A percentile compares a stretch with the other conserved stretches of the same genome.
phyloP scores from a whole-genome alignment of 1,284 basidiomycete species.

The Cutaneotrichosporon daszewskae region DNA sequence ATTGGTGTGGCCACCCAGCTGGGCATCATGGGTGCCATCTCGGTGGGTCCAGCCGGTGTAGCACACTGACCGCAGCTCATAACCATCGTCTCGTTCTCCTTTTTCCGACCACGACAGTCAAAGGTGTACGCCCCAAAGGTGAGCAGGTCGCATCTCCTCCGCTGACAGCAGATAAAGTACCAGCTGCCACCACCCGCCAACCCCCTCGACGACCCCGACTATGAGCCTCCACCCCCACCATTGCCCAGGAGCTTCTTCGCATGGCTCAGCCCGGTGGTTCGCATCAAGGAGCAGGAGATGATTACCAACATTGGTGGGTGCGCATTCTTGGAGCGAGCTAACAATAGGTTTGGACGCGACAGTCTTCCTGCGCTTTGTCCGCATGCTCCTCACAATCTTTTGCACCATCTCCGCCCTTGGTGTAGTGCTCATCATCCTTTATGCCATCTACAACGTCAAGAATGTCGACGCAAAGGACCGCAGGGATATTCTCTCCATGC shows the following conservation, averaged over 20 bases:
- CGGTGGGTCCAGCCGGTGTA: slow-evolving; percentile 51
- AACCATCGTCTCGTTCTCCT: slow-evolving; percentile 65
- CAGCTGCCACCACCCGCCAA: slow-evolving; percentile 49
- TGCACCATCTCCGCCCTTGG: slow-evolving; percentile 60
- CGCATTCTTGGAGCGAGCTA: background rate
- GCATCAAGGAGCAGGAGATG: slow-evolving; percentile 78
- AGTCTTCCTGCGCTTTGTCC: slow-evolving; percentile 83
- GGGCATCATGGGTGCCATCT: slow-evolving; percentile 62
- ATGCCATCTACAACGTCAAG: slow-evolving; percentile 60
- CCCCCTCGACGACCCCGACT: slow-evolving; percentile 36
- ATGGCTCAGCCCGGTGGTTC: slow-evolving; percentile 81
- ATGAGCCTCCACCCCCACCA: slow-evolving; percentile 48
- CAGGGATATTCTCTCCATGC: slow-evolving; percentile 56
- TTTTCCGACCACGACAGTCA: slow-evolving; percentile 72
- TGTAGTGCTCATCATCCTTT: slow-evolving; percentile 64
- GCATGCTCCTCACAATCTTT: slow-evolving; percentile 69
- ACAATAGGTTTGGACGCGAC: slow-evolving; percentile 71
- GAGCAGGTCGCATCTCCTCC: slow-evolving; percentile 7
- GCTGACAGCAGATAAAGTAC: slow-evolving; percentile 61
- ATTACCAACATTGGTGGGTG: slow-evolving; percentile 70
- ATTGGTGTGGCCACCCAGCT: slow-evolving; percentile 77
- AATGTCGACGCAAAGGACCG: slow-evolving; percentile 54
- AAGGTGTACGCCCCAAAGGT: slow-evolving; percentile 51
- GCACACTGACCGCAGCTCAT: slow-evolving; percentile 45
- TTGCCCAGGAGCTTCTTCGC: slow-evolving; percentile 76